phyloP scores from a whole-genome alignment of 73 alveolate species.

The Symbiodinium natans region DNA sequence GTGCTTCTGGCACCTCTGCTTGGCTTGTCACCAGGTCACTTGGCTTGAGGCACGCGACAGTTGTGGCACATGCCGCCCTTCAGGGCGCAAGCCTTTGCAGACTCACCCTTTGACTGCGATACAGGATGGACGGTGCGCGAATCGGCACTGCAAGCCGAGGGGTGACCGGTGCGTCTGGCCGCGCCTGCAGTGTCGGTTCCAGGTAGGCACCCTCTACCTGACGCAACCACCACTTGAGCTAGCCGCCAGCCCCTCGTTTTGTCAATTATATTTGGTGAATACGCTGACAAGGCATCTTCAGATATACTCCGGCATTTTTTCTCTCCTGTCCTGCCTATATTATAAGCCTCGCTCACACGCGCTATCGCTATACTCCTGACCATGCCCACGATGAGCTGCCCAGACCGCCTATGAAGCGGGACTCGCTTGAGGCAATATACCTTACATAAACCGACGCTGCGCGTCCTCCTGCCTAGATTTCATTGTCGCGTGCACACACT shows the following conservation, averaged over 20 bases:
- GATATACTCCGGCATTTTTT: not conserved
- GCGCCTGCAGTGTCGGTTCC: not conserved
- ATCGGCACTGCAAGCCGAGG: not conserved
- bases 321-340: not conserved
- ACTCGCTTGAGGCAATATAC: not conserved
- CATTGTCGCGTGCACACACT: not conserved
- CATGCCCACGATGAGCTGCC: not conserved
- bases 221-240: not conserved
- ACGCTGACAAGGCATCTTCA: not conserved
- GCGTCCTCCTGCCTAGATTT: not conserved
- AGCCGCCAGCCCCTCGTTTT: not conserved
- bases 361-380: not conserved
- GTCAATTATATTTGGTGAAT: not conserved
- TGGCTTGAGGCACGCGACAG: not conserved
- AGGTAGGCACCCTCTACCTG: not conserved
- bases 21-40: not conserved
- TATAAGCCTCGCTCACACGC: not conserved
- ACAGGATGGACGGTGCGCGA: not conserved
- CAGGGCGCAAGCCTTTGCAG: not conserved
- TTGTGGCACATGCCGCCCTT: not conserved
- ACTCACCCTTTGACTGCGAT: not conserved
- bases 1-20: not conserved
- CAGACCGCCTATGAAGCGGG: not conserved
- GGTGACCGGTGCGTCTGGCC: not conserved
- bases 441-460: not conserved